These are phyloP conservation scores for Chernovozyma sophiae-reginae DNA, from an alignment of 1,139 yeast genomes.

Conservation along the genomic window DNA sequence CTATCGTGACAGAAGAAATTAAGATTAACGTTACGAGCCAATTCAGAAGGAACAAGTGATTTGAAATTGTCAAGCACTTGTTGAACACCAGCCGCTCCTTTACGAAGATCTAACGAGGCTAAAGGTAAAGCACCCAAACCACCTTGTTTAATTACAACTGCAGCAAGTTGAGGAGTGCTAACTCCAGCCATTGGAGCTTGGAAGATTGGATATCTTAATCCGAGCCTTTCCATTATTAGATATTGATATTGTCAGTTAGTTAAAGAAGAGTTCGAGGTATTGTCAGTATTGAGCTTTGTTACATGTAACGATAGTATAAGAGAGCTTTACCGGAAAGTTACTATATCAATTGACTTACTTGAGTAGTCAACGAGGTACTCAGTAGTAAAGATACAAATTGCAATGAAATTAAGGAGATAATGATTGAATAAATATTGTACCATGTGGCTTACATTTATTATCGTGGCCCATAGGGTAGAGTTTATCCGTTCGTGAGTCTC, in stretches of 20 bases:
- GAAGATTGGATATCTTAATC: slow-evolving; percentile 33
- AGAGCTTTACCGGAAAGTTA: background rate
- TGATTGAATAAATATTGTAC: too few species aligned
- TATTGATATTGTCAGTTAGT: too few species aligned
- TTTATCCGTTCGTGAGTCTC: too few species aligned
- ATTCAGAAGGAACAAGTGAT: slow-evolving; percentile 4
- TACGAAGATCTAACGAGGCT: slow-evolving; percentile 27
- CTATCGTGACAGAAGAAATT: slow-evolving; percentile 43
- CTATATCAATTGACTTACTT: background rate
- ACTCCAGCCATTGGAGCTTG: slow-evolving; percentile 58
- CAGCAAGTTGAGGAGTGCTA: slow-evolving; percentile 37
- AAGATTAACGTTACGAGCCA: slow-evolving; percentile 27
- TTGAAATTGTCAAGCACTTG: slow-evolving; percentile 13
- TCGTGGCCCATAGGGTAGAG: too few species aligned
- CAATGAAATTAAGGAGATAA: too few species aligned
- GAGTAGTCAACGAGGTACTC: background rate
- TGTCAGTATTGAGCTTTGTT: background rate
- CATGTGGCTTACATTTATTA: too few species aligned
- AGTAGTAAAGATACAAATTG: too few species aligned
- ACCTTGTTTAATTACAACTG: slow-evolving; percentile 33
- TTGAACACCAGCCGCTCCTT: slow-evolving; percentile 11
- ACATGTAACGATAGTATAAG: background rate
- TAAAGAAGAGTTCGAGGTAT: too few species aligned
- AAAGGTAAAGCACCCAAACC: slow-evolving; percentile 47
- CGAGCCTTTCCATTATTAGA: slow-evolving; percentile 10